Base-by-base conservation (phyloP, 225 moss, liverwort and hornwort species). In the Lunularia cruciata region DNA sequence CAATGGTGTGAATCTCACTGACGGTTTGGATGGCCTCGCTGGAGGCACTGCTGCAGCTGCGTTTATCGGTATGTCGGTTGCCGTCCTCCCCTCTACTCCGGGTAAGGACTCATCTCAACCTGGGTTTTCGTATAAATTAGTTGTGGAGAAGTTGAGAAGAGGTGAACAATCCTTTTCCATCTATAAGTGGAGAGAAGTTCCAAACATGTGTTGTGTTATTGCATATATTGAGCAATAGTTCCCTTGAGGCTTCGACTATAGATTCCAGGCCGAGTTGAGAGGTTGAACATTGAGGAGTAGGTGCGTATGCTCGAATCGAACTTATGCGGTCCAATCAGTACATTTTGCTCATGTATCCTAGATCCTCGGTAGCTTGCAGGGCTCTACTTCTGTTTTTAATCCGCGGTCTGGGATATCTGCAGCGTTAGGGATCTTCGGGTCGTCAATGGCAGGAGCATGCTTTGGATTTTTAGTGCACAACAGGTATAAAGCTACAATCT, bases 371-470 rank as follows among this genome's bases (percentile, higher is more conserved):
- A n/a, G n/a, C n/a, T n/a, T n/a, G n/a, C n/a, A n/a, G n/a, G n/a
- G n/a, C n/a, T n/a, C n/a, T n/a, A n/a, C n/a, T n/a, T n/a, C n/a
- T n/a, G n/a, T 43, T 10, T 16, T 2, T 2, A 43, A 43, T 43
- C 11, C 1, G 11, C 11, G 1, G 10, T 65, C 30, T 31, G 65
- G 31, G 19, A 19, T 10, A 0, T 78, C 60, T 76, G 31, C 79
- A 96, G 92, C 67, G 27, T 84, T 98, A 8, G 96, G 92, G 65
- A 52, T 86, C 34, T 98, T 98, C 71, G 96, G 96, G 73, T 80
- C 89, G 71, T 90, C 92, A 25, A 98, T 98, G 93, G 92, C 90
- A 76, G 96, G 96, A 71, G 89, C 93, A 28, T 98, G 96, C 75
- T 72, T 88, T 72, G 96, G 96, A 39, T 93, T 98, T 74, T 77